Evolutionary conservation across 192 early-diverging fungal genomes (phyloP), one percentile per base, ranked within the genome.

Genomic region (Radiomyces spectabilis): DNA sequence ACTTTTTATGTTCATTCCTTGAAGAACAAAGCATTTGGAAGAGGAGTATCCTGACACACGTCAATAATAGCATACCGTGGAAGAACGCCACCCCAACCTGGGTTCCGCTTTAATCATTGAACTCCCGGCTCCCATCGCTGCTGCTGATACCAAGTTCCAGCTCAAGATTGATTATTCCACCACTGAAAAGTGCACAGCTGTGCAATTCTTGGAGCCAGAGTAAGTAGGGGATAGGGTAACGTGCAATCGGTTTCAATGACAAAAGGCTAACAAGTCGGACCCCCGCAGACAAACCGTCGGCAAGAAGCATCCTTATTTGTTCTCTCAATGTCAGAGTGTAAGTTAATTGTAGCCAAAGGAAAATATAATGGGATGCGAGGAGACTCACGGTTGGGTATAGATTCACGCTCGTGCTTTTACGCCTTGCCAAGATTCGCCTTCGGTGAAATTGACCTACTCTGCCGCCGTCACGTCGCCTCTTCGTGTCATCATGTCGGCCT

Each of bases 401-500:
- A 97, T 99, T 57, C 93, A 97, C 53, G 97, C 94, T 8, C 86
- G 97, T 41, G 85, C 86, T 39, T 61, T 99, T 51, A 59, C 89
- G 10, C 97, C 97, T 21, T 92, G 91, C 65, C 90, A 92, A 77
- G 93, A 93, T 61, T 77, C 85, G 30, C 91, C 91, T 26, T 74
- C 78, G 4, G 76, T 92, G 64, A 98, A 98, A 82, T 65, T 92
- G 29, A 89, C 88, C 41, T 90, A 97, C 66, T 79, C 78, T n/a
- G 94, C 95, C 15, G 72, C 77, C 27, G 77, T 99, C 37, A 75
- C 72, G 15, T 89, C 81, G 7, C 92, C 85, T 40, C 76, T 95
- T 41, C 85, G 82, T n/a, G 94, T 89, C 18, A 78, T 99, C 49
- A 97, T 99, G 95, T 88, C 85, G 50, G 97, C 94, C 21, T 74